phyloP scores from a whole-genome alignment of 768 basidiomycete genomes.

The Boletus reticulatus region DNA sequence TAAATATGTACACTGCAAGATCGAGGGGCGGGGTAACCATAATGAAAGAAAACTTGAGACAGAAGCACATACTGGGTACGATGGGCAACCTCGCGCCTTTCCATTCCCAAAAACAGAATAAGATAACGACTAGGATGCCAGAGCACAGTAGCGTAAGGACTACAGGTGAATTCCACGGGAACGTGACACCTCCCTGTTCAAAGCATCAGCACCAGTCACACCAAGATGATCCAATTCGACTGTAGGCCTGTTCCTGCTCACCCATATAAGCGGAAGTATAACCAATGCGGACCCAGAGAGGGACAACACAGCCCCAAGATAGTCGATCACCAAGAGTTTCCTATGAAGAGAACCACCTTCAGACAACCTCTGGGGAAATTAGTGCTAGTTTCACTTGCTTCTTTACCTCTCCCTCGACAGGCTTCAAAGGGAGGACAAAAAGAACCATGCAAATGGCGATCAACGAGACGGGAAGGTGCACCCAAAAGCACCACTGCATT shows the following conservation, averaged over 20 bases:
- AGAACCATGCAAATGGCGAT: background rate
- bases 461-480: background rate
- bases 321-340: background rate
- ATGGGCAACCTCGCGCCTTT: background rate
- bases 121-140: background rate
- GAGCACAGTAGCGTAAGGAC: background rate
- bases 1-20: background rate
- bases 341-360: background rate
- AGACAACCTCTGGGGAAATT: background rate
- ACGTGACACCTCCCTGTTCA: background rate
- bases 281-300: background rate
- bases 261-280: background rate
- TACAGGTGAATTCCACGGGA: background rate
- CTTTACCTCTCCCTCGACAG: background rate
- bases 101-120: background rate
- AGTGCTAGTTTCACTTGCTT: background rate
- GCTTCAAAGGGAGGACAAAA: background rate
- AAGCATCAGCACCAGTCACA: background rate
- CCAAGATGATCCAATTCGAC: background rate
- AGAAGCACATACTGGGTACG: background rate
- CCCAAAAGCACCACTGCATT: constrained; percentile 1
- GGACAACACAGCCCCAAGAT: background rate
- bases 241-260: background rate
- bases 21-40: background rate
- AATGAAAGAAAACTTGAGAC: background rate